Conservation (phyloP, 352 stramenopile species). For the Globisporangium radiosum region DNA sequence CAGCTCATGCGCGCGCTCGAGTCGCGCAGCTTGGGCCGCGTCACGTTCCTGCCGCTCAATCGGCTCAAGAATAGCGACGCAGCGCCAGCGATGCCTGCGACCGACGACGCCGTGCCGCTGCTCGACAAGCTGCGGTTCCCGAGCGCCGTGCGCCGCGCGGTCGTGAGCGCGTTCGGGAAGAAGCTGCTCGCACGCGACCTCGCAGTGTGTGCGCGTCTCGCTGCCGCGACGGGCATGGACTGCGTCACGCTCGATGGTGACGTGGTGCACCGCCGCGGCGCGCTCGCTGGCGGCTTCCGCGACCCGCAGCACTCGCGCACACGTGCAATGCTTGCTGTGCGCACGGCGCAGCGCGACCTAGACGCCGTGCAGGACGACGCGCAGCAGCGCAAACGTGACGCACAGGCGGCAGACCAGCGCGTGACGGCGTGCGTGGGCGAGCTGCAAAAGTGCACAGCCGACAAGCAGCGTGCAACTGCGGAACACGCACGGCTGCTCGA, state of each 20-base stretch:
- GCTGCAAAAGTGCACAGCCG: constrained; percentile 77
- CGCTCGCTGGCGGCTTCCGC: constrained; percentile 96
- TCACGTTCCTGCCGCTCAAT: constrained; percentile 97
- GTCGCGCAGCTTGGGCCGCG: constrained; percentile 89
- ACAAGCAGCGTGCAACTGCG: constrained; percentile 71
- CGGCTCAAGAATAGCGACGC: constrained; percentile 85
- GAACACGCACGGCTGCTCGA: constrained; percentile 71
- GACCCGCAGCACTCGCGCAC: constrained; percentile 80
- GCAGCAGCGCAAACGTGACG: constrained; percentile 78
- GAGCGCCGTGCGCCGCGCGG: constrained; percentile 84
- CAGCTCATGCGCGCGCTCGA: constrained; percentile 94
- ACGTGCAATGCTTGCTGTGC: constrained; percentile 82
- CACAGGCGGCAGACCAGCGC: constrained; percentile 88
- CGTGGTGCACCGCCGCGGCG: constrained; percentile 94
- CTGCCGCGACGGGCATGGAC: constrained; percentile 90
- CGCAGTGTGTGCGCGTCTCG: constrained; percentile 81
- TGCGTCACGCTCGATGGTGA: constrained; percentile 98
- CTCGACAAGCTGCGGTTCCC: constrained; percentile 85
- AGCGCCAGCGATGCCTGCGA: constrained; percentile 54
- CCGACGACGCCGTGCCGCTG: constrained; percentile 77
- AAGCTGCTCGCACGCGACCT: constrained; percentile 95
- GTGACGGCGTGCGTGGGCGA: constrained; percentile 77
- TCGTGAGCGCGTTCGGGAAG: constrained; percentile 95
- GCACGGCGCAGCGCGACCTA: constrained; percentile 65
- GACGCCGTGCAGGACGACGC: constrained; percentile 67